Conservation (phyloP, 106 monocot genomes). For the Acanthochlamys bracteata region DNA sequence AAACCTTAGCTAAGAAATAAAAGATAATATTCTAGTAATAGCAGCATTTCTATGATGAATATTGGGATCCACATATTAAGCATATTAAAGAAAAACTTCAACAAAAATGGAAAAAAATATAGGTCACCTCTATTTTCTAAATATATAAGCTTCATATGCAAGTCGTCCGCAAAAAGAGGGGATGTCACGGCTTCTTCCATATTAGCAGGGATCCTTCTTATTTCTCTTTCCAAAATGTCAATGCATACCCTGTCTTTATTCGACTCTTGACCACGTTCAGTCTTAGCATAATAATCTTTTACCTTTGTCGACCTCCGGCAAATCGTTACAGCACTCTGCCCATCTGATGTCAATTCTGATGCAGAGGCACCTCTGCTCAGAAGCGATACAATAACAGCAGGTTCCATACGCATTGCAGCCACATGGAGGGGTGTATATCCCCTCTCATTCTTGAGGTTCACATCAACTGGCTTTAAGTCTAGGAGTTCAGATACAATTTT, state of each 20-base stretch:
- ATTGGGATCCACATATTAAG: not conserved
- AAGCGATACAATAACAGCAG: conserved; percentile 67
- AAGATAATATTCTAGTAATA: too few species aligned
- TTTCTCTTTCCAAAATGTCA: conserved; percentile 74
- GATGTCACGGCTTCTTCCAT: conserved; percentile 51
- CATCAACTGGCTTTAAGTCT: conserved; percentile 40
- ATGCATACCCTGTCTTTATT: conserved; percentile 84
- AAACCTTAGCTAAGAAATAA: too few species aligned
- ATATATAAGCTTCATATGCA: conserved; percentile 76
- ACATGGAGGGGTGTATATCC: conserved; percentile 84
- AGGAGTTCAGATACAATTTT: conserved; percentile 85
- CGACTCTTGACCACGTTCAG: conserved; percentile 67
- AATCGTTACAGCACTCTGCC: conserved; percentile 60
- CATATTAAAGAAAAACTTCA: not conserved
- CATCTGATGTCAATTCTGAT: conserved; percentile 46
- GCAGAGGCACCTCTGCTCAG: conserved; percentile 65
- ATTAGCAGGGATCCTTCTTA: conserved; percentile 45
- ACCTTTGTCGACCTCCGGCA: conserved; percentile 70
- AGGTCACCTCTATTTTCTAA: conserved; percentile 83
- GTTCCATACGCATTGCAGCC: conserved; percentile 78
- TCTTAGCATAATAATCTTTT: conserved; percentile 60
- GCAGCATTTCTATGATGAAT: not conserved
- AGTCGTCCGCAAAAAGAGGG: conserved; percentile 52
- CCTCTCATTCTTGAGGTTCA: conserved; percentile 75
- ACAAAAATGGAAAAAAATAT: not conserved